Conservation (phyloP, 2,329 filamentous ascomycete genomes). For the Clarireedia hainanense region DNA sequence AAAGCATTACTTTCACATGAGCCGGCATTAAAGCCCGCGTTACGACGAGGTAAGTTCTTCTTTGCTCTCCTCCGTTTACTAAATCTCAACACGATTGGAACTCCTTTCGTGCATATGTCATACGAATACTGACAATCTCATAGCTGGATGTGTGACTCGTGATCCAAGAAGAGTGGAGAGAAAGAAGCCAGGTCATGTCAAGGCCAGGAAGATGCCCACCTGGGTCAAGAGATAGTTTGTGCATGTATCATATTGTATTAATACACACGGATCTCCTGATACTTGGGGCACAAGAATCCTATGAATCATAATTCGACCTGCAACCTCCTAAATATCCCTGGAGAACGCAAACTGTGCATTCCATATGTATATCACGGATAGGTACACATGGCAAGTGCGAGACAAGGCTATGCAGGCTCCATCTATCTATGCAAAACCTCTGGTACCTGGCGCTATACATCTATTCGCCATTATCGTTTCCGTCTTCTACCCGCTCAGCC, state of each 20-base stretch:
- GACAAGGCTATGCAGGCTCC: no score
- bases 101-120: background rate
- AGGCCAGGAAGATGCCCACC: constrained; percentile 94
- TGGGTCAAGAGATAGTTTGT: constrained; percentile 73
- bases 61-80: background rate
- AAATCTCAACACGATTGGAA: background rate
- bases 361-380: no score
- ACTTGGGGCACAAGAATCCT: background rate
- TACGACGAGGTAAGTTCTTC: constrained; percentile 71
- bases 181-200: constrained; percentile 94
- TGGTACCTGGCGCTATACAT: no score
- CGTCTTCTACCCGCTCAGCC: no score
- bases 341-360: no score
- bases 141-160: constrained; percentile 87
- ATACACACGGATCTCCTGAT: background rate
- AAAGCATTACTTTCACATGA: constrained; percentile 88
- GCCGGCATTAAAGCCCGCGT: constrained; percentile 77
- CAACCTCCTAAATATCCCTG: no score
- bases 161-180: constrained; percentile 90
- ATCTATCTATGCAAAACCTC: no score
- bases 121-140: constrained; percentile 23
- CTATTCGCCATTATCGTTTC: no score
- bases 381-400: no score
- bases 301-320: no score
- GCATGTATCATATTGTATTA: constrained; percentile 26